Percentiles rank a stretch among this genome's conserved stretches.
Evolutionary conservation across 306 rosid genomes (phyloP).

Genomic region (Hippophae tibetana): DNA sequence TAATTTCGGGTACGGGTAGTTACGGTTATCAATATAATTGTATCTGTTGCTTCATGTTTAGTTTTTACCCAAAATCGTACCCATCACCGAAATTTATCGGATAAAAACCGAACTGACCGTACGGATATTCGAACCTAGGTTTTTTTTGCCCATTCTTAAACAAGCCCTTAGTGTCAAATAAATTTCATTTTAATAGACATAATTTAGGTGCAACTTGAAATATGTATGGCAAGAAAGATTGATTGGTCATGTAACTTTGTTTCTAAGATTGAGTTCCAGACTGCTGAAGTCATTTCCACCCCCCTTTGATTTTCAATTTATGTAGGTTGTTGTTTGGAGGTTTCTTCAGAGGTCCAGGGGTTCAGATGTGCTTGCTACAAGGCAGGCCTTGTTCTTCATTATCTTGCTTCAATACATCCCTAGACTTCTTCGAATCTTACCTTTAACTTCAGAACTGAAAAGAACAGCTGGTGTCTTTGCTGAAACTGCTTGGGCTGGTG

Average conservation of each 20-base stretch:
- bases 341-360: conserved; percentile 73
- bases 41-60: too few species aligned
- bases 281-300: conserved; percentile 2
- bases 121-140: too few species aligned
- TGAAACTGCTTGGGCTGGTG: conserved; percentile 99
- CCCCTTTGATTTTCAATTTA: conserved; percentile 17
- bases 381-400: conserved; percentile 79
- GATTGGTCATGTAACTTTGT: neutral
- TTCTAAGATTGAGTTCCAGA: conserved; percentile 5
- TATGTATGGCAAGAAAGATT: neutral
- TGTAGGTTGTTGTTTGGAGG: conserved; percentile 90
- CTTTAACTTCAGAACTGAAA: conserved; percentile 87
- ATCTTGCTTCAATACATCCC: conserved; percentile 85
- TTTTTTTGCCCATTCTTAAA: too few species aligned
- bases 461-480: conserved; percentile 97
- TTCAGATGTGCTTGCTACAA: conserved; percentile 72
- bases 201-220: too few species aligned
- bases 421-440: conserved; percentile 65
- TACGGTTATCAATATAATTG: too few species aligned
- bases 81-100: too few species aligned
- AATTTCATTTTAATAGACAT: too few species aligned
- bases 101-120: too few species aligned
- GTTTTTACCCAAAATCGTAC: too few species aligned
- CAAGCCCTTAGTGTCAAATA: too few species aligned
- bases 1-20: too few species aligned